Percentiles rank a stretch among this genome's conserved stretches.
phyloP scores from a whole-genome alignment of 2,329 filamentous ascomycete genomes.

The Cephalotrichum gorgonifer region DNA sequence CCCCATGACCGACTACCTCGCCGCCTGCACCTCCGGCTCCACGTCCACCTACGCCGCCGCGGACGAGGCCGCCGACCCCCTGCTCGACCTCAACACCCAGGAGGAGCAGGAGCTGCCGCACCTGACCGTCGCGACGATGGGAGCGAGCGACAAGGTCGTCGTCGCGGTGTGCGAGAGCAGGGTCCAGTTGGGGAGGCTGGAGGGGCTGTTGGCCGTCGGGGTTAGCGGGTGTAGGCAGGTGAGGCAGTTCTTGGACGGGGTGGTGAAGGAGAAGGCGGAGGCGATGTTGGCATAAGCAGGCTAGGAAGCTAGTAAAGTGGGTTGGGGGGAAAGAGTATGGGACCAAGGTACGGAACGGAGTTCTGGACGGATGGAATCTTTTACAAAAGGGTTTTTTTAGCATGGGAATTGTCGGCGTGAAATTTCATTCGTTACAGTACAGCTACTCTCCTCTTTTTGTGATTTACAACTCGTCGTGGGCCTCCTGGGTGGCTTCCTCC shows the following conservation, averaged over 20 bases:
- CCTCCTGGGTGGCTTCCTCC: slow-evolving; percentile 12
- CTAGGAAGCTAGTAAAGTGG: not conserved
- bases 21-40: slow-evolving; percentile 78
- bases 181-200: slow-evolving; percentile 70
- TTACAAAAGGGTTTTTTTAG: no score
- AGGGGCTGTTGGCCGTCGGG: slow-evolving; percentile 87
- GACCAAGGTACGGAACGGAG: no score
- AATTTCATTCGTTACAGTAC: no score
- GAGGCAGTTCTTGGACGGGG: slow-evolving; percentile 66
- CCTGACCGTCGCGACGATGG: slow-evolving; percentile 74
- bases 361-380: no score
- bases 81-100: slow-evolving; percentile 68
- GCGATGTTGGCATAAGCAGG: no score
- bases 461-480: slow-evolving; percentile 2
- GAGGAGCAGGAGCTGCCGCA: slow-evolving; percentile 86
- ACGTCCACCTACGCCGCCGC: slow-evolving; percentile 55
- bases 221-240: slow-evolving; percentile 88
- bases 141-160: slow-evolving; percentile 62
- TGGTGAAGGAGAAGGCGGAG: slow-evolving; percentile 62
- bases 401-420: not conserved
- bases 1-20: slow-evolving; percentile 87
- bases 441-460: no score
- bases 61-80: slow-evolving; percentile 62
- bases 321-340: not conserved
- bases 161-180: slow-evolving; percentile 80